Evolutionary conservation across 768 basidiomycete species (phyloP).

Genomic region (Tremella mesenterica): DNA sequence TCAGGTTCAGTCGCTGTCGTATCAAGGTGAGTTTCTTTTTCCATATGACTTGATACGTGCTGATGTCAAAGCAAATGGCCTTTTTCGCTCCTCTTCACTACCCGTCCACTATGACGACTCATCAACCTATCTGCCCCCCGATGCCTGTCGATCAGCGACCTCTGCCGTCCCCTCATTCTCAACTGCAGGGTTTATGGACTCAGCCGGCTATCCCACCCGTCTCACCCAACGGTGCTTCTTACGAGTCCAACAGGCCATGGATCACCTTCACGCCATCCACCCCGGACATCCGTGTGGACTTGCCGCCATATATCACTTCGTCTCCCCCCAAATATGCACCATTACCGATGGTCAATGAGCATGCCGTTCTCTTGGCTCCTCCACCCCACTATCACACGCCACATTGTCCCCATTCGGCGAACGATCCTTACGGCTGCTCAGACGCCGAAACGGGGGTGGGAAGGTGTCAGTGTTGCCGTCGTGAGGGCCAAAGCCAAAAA

Average conservation of each 20-base stretch:
- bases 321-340: slow-evolving; percentile 18
- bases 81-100: background rate
- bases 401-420: too few species aligned
- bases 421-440: background rate
- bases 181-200: too few species aligned
- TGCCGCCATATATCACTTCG: slow-evolving; percentile 2
- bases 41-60: background rate
- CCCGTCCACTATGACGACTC: background rate
- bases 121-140: background rate
- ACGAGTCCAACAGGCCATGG: too few species aligned
- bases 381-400: slow-evolving; percentile 10
- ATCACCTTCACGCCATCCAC: too few species aligned
- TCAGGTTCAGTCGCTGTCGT: too few species aligned
- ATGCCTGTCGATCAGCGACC: too few species aligned
- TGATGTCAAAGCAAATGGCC: background rate
- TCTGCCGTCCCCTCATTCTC: too few species aligned
- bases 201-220: too few species aligned
- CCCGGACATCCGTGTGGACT: too few species aligned
- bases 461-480: background rate
- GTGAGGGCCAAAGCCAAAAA: background rate
- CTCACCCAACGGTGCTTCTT: too few species aligned
- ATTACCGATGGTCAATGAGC: slow-evolving; percentile 13
- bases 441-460: background rate
- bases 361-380: slow-evolving; percentile 19
- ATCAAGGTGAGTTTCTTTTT: background rate